Evolutionary conservation across 257 asterid genomes (phyloP), one percentile per base, ranked within the genome.

Genomic region (Catharanthus roseus): DNA sequence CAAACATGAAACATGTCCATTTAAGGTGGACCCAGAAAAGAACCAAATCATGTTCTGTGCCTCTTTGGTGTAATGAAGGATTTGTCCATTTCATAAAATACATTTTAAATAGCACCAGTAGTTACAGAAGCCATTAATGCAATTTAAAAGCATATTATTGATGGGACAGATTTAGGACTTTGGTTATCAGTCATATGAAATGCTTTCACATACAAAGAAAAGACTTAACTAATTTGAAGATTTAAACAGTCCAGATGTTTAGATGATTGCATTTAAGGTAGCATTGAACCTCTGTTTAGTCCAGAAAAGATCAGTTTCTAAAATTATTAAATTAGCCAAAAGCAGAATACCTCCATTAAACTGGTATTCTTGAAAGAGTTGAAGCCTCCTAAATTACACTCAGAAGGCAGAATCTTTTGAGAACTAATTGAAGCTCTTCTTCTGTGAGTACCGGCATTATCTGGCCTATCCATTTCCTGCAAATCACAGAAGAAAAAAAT

Each of bases 351-450:
- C 98, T 89, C 96, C 78, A 83, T 76, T 60, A 78, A 75, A 79
- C 86, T 65, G 75, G 82, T 67, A 76, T 72, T 74, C 41, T 83
- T 85, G 42, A 79, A 82, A 61, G 89, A 83, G 71, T 72, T 74
- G 45, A 77, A 74, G 38, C 82, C 85, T 75, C 78, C 87, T 33
- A 77, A 49, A 67, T 80, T 64, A 72, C 67, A 77, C 50, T 83
- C 85, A 67, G 78, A 73, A 55, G 49, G 84, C 77, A 85, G 71
- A 75, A 79, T 85, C 60, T 84, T 93, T 8, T 85, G 93, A 74
- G 96, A 89, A 74, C 90, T 84, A 62, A 80, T 77, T n/a, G 98
- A 90, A 49, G 81, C 80, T 79, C 89, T 82, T 77, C 95, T 84
- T 73, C 89, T 80, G 68, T 89, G 96, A 85, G 77, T 71, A 71